Evolutionary conservation across 257 asterid genomes (phyloP).

Genomic region (Asclepias syriaca): DNA sequence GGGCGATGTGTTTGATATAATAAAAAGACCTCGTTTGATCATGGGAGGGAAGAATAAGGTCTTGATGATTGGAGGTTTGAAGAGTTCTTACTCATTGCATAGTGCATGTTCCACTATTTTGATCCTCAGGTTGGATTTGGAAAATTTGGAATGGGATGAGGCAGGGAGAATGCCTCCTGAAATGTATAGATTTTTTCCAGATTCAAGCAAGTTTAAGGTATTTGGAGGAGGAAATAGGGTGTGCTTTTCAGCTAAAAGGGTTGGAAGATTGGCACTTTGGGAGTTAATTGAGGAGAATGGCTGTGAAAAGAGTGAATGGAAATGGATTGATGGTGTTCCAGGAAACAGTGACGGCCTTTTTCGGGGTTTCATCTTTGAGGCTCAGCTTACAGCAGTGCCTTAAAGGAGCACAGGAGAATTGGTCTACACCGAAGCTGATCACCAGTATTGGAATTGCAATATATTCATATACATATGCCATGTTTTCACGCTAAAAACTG

Average conservation of each 20-base stretch:
- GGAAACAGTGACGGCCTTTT: constrained; percentile 87
- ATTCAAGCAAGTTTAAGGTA: constrained; percentile 92
- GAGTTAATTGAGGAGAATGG: constrained; percentile 41
- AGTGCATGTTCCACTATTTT: constrained; percentile 77
- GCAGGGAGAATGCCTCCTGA: constrained; percentile 89
- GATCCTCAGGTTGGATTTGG: constrained; percentile 82
- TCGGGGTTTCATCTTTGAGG: constrained; percentile 80
- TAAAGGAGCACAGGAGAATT: constrained; percentile 19
- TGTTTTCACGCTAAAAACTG: constrained; percentile 14
- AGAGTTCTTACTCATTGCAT: constrained; percentile 67
- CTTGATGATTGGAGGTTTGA: constrained; percentile 79
- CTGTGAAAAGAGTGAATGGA: constrained; percentile 61
- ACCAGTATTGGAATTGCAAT: constrained; percentile 5
- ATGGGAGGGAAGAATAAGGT: constrained; percentile 57
- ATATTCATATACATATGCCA: not conserved
- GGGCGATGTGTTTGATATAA: constrained; percentile 85
- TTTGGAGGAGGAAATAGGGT: constrained; percentile 85
- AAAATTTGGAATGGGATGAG: constrained; percentile 88
- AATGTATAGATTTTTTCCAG: constrained; percentile 70
- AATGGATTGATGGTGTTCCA: constrained; percentile 76
- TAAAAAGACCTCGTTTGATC: constrained; percentile 77
- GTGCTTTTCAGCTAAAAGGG: constrained; percentile 87
- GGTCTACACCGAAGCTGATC: constrained; percentile 12
- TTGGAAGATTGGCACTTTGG: constrained; percentile 82
- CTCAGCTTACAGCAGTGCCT: constrained; percentile 56